Conservation (phyloP, 768 basidiomycete genomes). For the Gymnopilus junonius region DNA sequence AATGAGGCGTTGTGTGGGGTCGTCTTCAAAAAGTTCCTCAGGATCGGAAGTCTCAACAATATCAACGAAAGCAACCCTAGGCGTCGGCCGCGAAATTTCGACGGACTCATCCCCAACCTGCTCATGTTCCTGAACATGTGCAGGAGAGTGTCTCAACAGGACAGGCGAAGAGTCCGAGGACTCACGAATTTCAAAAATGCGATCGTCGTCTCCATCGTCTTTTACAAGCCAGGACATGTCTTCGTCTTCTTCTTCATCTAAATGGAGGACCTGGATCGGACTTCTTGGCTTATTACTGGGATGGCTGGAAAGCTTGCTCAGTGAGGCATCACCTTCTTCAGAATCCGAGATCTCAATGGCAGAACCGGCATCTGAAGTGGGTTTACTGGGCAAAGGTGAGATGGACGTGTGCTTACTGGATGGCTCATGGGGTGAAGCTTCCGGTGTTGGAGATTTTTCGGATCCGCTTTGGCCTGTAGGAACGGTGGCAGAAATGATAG, state of each 20-base stretch:
- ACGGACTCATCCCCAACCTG: slow-evolving; percentile 30
- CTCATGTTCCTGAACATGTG: slow-evolving; percentile 7
- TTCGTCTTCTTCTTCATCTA: slow-evolving; percentile 24
- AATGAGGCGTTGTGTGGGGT: slow-evolving; percentile 24
- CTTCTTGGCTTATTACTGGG: background rate
- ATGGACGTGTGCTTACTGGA: background rate
- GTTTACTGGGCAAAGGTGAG: background rate
- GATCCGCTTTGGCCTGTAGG: background rate
- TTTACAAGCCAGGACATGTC: slow-evolving; percentile 71
- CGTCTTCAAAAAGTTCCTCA: slow-evolving; percentile 15
- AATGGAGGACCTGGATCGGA: background rate
- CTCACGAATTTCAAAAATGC: slow-evolving; percentile 55
- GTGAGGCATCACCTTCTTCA: slow-evolving; percentile 18
- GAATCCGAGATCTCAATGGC: slow-evolving; percentile 35
- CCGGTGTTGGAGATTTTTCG: slow-evolving; percentile 4
- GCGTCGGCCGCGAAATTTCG: slow-evolving; percentile 24
- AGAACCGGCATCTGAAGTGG: slow-evolving; percentile 12
- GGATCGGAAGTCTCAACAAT: slow-evolving; percentile 16
- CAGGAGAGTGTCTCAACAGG: slow-evolving; percentile 9
- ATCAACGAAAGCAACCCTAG: slow-evolving; percentile 7
- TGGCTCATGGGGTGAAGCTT: background rate
- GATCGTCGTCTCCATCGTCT: slow-evolving; percentile 67
- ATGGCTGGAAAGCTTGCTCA: background rate
- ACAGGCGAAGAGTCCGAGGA: slow-evolving; percentile 52
- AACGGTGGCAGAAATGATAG: slow-evolving; percentile 19